These are phyloP conservation scores for Bretschneidera sinensis DNA, from an alignment of 345 rosid genomes.

Conservation along the genomic window DNA sequence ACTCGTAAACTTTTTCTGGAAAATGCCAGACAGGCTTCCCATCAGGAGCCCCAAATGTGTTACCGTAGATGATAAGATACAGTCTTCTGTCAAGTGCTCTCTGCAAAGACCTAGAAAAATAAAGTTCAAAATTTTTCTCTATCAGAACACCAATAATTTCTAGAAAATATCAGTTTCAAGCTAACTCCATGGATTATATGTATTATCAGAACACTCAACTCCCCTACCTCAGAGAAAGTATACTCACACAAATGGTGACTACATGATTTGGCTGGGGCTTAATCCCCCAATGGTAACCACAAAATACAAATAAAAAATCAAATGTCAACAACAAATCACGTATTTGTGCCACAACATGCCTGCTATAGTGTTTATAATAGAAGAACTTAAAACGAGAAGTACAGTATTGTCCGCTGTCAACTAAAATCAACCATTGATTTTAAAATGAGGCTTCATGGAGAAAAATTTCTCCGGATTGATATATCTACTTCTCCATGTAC, in stretches of 20 bases:
- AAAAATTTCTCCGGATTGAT: too few relatives aligned
- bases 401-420: too few relatives aligned
- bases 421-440: too few relatives aligned
- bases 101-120: conserved; percentile 45
- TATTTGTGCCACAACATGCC: background rate
- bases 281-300: background rate
- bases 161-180: conserved; percentile 1
- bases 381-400: too few relatives aligned
- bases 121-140: conserved; percentile 1
- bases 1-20: conserved; percentile 78
- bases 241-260: background rate
- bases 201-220: background rate
- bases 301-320: too few relatives aligned
- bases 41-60: conserved; percentile 45
- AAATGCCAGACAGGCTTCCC: conserved; percentile 86
- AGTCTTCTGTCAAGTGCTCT: conserved; percentile 87
- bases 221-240: background rate
- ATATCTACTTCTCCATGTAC: too few relatives aligned
- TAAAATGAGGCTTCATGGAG: too few relatives aligned
- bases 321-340: background rate
- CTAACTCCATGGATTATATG: background rate
- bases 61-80: conserved; percentile 77
- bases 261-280: background rate
- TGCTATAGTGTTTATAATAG: too few relatives aligned
- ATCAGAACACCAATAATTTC: too few relatives aligned